Percentiles rank a stretch among this genome's conserved stretches.
These are phyloP conservation scores for Discostella stelligeroides DNA, from an alignment of 108 stramenopile genomes.

Conservation along the genomic window DNA sequence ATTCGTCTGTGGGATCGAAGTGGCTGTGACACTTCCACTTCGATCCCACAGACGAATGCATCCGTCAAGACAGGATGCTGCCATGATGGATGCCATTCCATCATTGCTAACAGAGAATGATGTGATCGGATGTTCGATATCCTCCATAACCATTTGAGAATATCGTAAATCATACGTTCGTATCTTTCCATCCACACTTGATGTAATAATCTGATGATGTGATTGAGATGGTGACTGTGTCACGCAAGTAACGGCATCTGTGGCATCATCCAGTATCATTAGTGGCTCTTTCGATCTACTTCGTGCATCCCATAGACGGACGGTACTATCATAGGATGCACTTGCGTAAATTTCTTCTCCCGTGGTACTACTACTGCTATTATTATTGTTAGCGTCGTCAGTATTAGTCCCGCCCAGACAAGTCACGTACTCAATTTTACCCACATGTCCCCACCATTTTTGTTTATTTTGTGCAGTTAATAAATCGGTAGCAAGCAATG, in stretches of 20 bases:
- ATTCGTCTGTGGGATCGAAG: no score
- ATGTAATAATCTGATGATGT: conserved; percentile 52
- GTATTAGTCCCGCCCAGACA: conserved; percentile 25
- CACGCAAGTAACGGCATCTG: conserved; percentile 78
- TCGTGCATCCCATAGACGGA: conserved; percentile 78
- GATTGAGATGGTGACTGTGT: conserved; percentile 21
- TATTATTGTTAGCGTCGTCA: conserved; percentile 4
- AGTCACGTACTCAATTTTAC: conserved; percentile 74
- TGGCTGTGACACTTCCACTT: conserved; percentile 13
- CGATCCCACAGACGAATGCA: conserved; percentile 69
- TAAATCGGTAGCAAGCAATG: conserved; percentile 72
- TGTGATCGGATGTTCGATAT: conserved; percentile 62
- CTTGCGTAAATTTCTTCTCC: conserved; percentile 62
- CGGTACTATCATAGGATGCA: conserved; percentile 80
- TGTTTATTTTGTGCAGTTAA: conserved; percentile 64
- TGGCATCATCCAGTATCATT: conserved; percentile 75
- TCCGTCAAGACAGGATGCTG: conserved; percentile 77
- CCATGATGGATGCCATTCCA: conserved; percentile 49
- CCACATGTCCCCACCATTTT: conserved; percentile 67
- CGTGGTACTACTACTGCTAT: not conserved
- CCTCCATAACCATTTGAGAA: conserved; percentile 57
- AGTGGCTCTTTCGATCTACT: conserved; percentile 60
- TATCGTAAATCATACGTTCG: conserved; percentile 78
- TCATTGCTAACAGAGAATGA: conserved; percentile 63
- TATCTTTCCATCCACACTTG: conserved; percentile 78